Evolutionary conservation across 257 asterid genomes (phyloP), one percentile per base, ranked within the genome.

Genomic region (Galeopsis tetrahit): DNA sequence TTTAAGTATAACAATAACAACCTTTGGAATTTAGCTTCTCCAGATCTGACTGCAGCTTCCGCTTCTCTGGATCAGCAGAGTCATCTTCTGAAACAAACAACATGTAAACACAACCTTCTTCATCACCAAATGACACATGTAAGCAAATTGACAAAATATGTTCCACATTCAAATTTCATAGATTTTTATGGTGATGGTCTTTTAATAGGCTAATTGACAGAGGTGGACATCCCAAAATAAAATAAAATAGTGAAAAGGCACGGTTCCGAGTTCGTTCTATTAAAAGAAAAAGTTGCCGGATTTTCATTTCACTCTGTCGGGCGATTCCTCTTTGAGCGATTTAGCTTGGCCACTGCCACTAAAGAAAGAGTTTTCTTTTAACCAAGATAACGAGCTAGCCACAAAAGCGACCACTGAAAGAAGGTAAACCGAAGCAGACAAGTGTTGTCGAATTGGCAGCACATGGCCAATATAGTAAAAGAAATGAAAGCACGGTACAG

Each of bases 11-110:
- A 89, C 68, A 64, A 44, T 69, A 75, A 89, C 68, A 64, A 91
- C 99, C 99, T 77, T 86, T 94, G 11, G 90, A 85, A 61, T 68
- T 88, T 44, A 95, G 86, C 77, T 69, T 74, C 77, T 81, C 87
- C 75, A 93, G 92, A 79, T 93, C 92, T 0, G 89, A 73, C 63
- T 85, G 85, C 77, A 94, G 85, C 83, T 73, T 79, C 84, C 86
- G 59, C 52, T 73, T 85, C 83, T 83, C 85, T 2, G 80, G 71
- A 79, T 84, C 94, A 42, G 42, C 83, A 1, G 48, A 70, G 66
- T 82, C 82, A n/a, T 82, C 88, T 11, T 86, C 94, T 81, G 81
- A 63, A 58, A 78, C 48, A 63, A 61, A 64, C 53, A 72, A 82
- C 53, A 77, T 35, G 59, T 75, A 69, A 74, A 34, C 28, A 17